Conservation (phyloP, 345 rosid species). For the Citrus cavaleriei region DNA sequence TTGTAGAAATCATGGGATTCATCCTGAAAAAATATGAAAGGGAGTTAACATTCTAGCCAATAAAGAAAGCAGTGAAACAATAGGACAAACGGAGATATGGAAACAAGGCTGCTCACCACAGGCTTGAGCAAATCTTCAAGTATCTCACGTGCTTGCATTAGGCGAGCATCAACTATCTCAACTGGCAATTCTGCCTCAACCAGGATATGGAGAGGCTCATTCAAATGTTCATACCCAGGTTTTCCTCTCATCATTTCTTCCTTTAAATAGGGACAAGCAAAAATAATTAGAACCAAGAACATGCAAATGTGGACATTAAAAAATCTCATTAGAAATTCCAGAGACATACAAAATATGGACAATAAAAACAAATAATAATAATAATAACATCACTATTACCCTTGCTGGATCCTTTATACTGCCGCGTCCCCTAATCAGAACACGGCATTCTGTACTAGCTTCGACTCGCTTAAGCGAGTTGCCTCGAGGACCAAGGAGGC, state of each 20-base stretch:
- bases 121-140: conserved; percentile 93
- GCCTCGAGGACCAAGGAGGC: conserved; percentile 97
- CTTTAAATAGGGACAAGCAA: conserved; percentile 30
- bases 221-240: conserved; percentile 92
- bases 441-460: conserved; percentile 91
- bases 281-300: background rate
- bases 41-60: background rate
- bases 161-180: conserved; percentile 83
- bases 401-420: conserved; percentile 85
- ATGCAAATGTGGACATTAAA: background rate
- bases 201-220: conserved; percentile 91
- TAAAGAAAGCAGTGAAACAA: background rate
- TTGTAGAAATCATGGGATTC: conserved; percentile 94
- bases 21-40: conserved; percentile 38
- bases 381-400: conserved; percentile 34
- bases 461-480: conserved; percentile 97
- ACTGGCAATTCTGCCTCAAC: conserved; percentile 93
- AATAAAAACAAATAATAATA: background rate
- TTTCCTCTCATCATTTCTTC: conserved; percentile 98
- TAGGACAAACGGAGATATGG: background rate
- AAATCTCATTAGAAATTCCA: background rate
- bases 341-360: conserved; percentile 2
- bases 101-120: conserved; percentile 43
- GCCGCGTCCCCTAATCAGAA: conserved; percentile 92
- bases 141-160: conserved; percentile 91